Percentiles rank a stretch among this genome's conserved stretches.
phyloP scores from a whole-genome alignment of 257 asterid species.

The Solanum pimpinellifolium region DNA sequence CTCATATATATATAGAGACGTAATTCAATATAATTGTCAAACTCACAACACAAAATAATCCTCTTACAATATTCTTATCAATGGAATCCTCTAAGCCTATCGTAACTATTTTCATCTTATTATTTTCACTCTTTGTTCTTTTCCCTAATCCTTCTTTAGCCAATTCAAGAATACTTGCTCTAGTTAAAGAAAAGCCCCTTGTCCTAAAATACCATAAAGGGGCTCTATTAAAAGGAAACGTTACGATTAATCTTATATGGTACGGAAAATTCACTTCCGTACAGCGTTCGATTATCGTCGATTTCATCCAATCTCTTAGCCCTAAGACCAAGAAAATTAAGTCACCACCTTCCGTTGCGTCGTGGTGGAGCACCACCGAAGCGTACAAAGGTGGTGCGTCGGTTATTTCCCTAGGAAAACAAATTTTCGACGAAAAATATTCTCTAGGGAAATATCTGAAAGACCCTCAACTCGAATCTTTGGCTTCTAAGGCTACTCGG shows the following conservation, averaged over 20 bases:
- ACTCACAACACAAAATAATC: background rate
- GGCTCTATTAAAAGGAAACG: slow-evolving; percentile 19
- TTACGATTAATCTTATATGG: slow-evolving; percentile 33
- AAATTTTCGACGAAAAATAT: slow-evolving; percentile 4
- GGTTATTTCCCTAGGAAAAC: slow-evolving; percentile 8
- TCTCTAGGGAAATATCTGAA: slow-evolving; percentile 22
- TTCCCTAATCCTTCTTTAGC: background rate
- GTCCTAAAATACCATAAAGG: slow-evolving; percentile 30
- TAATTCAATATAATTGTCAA: background rate
- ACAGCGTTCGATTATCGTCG: slow-evolving; percentile 25
- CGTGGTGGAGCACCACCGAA: slow-evolving; percentile 39
- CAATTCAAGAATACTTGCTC: slow-evolving; percentile 5
- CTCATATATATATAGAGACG: background rate
- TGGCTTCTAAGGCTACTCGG: slow-evolving; percentile 10
- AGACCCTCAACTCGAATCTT: slow-evolving; percentile 8
- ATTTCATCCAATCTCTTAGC: slow-evolving; percentile 24
- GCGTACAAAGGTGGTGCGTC: slow-evolving; percentile 17
- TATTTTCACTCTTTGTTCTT: background rate
- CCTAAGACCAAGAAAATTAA: background rate
- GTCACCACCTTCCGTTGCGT: slow-evolving; percentile 11
- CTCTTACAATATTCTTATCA: background rate
- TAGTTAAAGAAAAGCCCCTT: slow-evolving; percentile 23
- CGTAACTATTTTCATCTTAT: background rate
- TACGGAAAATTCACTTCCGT: slow-evolving; percentile 27
- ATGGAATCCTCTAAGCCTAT: background rate